A percentile compares a stretch with the other conserved stretches of the same genome.
Conservation (phyloP, 2,329 filamentous ascomycete species). For the Microsporum ferrugineum region DNA sequence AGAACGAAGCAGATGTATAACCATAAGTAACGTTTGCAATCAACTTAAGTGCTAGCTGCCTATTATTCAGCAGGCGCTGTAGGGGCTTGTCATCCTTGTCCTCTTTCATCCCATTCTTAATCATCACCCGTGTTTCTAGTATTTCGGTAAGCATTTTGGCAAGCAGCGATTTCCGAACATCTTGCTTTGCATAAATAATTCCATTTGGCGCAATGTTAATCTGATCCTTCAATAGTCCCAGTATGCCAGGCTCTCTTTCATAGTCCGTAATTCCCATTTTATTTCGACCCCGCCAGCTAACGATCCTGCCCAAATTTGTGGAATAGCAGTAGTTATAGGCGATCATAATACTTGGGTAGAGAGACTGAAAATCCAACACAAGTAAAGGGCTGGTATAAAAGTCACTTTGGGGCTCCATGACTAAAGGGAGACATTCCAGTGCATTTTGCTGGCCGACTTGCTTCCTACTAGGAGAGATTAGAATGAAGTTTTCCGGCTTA, state of each 20-base stretch:
- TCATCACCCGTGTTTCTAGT: constrained; percentile 90
- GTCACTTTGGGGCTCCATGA: constrained; percentile 93
- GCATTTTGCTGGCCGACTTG: constrained; percentile 93
- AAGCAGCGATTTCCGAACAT: constrained; percentile 77
- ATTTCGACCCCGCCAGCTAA: constrained; percentile 76
- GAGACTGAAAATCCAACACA: constrained; percentile 88
- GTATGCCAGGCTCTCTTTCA: constrained; percentile 59
- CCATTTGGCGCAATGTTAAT: constrained; percentile 93
- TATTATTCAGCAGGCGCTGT: constrained; percentile 80
- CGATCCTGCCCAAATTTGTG: constrained; percentile 78
- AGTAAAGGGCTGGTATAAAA: constrained; percentile 86
- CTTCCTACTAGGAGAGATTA: constrained; percentile 79
- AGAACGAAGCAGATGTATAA: constrained; percentile 94
- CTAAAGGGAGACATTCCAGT: constrained; percentile 81
- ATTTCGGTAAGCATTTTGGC: constrained; percentile 97
- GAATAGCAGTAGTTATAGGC: constrained; percentile 99
- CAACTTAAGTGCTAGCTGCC: constrained; percentile 85
- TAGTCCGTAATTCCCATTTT: constrained; percentile 95
- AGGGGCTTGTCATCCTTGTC: constrained; percentile 79
- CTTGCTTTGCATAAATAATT: constrained; percentile 82
- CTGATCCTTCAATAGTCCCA: constrained; percentile 68
- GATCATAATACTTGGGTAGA: constrained; percentile 98
- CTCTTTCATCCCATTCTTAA: constrained; percentile 91
- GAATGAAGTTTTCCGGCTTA: constrained; percentile 86
- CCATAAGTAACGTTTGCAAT: constrained; percentile 99